Evolutionary conservation across 345 rosid genomes (phyloP), one percentile per base, ranked within the genome.

Genomic region (Citrus hindsii): DNA sequence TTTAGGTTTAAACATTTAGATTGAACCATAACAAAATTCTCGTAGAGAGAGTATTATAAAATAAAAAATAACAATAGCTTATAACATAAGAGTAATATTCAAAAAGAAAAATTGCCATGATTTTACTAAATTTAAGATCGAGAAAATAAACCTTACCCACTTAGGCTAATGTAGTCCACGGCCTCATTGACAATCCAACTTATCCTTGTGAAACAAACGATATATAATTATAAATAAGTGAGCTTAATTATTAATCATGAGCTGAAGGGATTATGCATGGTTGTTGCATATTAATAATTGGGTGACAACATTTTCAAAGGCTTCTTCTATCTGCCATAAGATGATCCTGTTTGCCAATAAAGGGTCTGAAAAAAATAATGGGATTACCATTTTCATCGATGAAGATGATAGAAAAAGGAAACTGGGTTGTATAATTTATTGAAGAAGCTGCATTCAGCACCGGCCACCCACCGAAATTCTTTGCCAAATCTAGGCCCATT

Each of bases 401-500:
- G 66, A 69, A 73, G 53, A 48, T 0, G 3, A 46, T 46, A 46
- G 51, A 64, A 18, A 73, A 48, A 77, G 71, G 37, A 28, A n/a
- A 42, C 32, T 6, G 59, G 25, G 40, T 48, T 21, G 64, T 46
- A 46, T 46, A 46, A 12, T 69, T 48, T 21, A 53, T 83, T 71
- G 64, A 70, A 53, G 76, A 38, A 38, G 73, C 72, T 55, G 10
- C 65, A 38, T 7, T 61, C 16, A 62, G 58, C 76, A 46, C 51
- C 51, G 14, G 51, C 51, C 51, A 46, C 4, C 18, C 75, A 85
- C 59, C 79, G 67, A 35, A 76, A 51, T 67, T 60, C 73, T 40
- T 67, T 30, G 35, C 69, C 55, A 64, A 76, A 2, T 18, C 32
- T 61, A 69, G 73, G 74, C 82, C 83, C 79, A 81, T 79, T 21